Percentiles rank a stretch among this genome's conserved stretches.
These are phyloP conservation scores for Lachnellula occidentalis DNA, from an alignment of 2,329 filamentous ascomycete species.

Conservation along the genomic window DNA sequence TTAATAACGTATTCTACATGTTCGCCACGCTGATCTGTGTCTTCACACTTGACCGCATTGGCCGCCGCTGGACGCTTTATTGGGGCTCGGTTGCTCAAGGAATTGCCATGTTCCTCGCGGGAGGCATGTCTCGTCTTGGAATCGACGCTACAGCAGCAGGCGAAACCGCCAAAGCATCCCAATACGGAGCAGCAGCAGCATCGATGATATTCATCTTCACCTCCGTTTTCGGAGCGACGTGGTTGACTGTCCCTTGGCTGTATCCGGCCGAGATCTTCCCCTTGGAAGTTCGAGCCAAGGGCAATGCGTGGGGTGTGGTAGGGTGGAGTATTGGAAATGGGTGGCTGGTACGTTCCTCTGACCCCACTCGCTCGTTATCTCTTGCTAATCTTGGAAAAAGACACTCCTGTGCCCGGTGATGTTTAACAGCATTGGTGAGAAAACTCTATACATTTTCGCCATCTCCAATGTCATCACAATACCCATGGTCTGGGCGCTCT, in stretches of 20 bases:
- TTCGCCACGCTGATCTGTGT: conserved; percentile 64
- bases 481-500: conserved; percentile 62
- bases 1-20: conserved; percentile 51
- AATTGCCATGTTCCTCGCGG: conserved; percentile 62
- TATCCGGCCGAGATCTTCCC: conserved; percentile 73
- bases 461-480: conserved; percentile 61
- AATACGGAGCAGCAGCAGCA: conserved; percentile 59
- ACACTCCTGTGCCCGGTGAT: conserved; percentile 33
- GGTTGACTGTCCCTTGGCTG: conserved; percentile 53
- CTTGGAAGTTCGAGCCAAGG: conserved; percentile 63
- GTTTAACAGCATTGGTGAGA: conserved; percentile 57
- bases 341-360: conserved; percentile 43
- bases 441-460: conserved; percentile 70
- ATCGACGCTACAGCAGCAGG: conserved; percentile 42
- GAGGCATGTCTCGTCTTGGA: conserved; percentile 51
- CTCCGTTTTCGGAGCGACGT: conserved; percentile 49
- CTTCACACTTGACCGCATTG: conserved; percentile 64
- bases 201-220: conserved; percentile 69
- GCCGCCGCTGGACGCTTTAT: conserved; percentile 63
- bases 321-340: conserved; percentile 74
- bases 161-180: conserved; percentile 40
- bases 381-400: conserved; percentile 28
- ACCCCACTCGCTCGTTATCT: conserved; percentile 12
- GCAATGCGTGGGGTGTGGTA: conserved; percentile 70
- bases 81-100: conserved; percentile 62